Percentiles rank a stretch among this genome's conserved stretches.
These are phyloP conservation scores for Leishmania arabica DNA, from an alignment of 208 protist genomes.

Conservation along the genomic window DNA sequence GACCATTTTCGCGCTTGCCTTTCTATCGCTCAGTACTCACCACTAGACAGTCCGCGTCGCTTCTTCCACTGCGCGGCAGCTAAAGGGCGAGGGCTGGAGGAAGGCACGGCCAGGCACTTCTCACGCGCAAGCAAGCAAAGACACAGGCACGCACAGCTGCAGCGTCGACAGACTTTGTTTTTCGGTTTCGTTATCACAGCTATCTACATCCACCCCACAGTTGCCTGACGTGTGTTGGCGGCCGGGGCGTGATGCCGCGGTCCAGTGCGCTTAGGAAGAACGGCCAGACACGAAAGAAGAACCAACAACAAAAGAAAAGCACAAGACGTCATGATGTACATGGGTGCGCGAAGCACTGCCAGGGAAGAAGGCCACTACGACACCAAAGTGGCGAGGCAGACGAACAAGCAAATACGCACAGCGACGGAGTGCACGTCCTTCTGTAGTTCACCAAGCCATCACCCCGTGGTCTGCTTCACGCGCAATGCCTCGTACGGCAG, in stretches of 20 bases:
- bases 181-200: too few relatives aligned
- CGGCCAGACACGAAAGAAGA: not conserved
- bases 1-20: not conserved
- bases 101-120: too few relatives aligned
- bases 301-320: not conserved
- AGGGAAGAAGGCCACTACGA: not conserved
- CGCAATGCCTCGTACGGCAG: slow-evolving; percentile 53
- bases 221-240: not conserved
- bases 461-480: slow-evolving; percentile 2
- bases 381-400: not conserved
- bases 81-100: not conserved
- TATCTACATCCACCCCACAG: not conserved
- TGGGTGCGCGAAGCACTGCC: not conserved
- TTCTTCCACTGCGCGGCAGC: not conserved
- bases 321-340: not conserved
- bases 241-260: not conserved
- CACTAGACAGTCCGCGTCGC: not conserved
- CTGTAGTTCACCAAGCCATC: not conserved
- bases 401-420: not conserved
- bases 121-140: not conserved
- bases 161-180: not conserved
- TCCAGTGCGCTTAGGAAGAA: not conserved
- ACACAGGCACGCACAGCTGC: not conserved
- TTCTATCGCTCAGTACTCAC: not conserved
- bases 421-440: not conserved